Evolutionary conservation across 2,329 filamentous ascomycete species (phyloP), one percentile per base, ranked within the genome.

Genomic region (Aspergillus ibericus): DNA sequence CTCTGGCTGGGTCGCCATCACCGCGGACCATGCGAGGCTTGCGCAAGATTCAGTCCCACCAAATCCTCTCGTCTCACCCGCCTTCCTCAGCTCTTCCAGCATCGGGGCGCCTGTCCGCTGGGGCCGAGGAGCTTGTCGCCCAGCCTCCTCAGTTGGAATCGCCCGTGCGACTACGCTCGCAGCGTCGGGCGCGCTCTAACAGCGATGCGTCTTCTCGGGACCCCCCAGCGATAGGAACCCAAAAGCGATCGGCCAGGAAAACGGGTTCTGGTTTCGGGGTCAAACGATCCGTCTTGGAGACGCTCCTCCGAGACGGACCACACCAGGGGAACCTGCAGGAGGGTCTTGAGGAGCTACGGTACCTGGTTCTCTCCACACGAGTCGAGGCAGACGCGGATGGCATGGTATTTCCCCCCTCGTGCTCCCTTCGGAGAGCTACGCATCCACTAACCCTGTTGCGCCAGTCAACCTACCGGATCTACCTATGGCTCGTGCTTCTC

Each of bases 401-500:
- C 66, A 83, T 83, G 80, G 80, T 82, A 75, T 59, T 71, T 51
- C 38, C 51, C 22, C 8, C 7, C 27, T 27, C 46, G 18, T 18
- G n/a, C 40, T 44, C 25, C 15, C 13, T 13, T 3, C 10, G 13
- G 15, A 8, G 40, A 44, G 13, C n/a, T 5, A 36, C 25, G 20
- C 40, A 55, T 58, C 46, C 32, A 46, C 59, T 58, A 59, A 63
- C 51, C 34, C 25, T 35, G 53, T 53, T 52, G 44, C 12, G 57
- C 44, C 68, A 96, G 93, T 99, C 95, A 18, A 89, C 92, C 47
- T 81, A 95, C 62, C 89, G 95, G 69, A 96, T 98, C 73, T 98
- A 99, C 75, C 86, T 96, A 64, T 99, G 95, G 95, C 85, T 98
- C 40, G 91, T 96, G 66, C 85, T 99, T 12, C 88, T 99, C 67